Base-by-base conservation (phyloP, 306 rosid species). In the Cercis canadensis region DNA sequence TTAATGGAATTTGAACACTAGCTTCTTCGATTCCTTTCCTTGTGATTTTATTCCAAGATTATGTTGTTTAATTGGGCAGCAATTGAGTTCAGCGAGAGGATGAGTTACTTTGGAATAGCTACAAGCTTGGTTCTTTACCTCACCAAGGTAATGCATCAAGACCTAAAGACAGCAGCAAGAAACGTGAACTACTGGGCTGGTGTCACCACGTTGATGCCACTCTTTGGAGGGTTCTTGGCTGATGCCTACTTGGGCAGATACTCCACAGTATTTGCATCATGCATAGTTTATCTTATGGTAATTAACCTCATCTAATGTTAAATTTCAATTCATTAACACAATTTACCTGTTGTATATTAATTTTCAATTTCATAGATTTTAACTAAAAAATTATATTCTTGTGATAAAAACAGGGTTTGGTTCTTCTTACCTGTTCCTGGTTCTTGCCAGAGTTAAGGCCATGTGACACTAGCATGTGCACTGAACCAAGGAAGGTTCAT, bases 181-280 rank as follows among this genome's bases (percentile, higher is more conserved):
- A 90, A 82, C 74, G 98, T 94, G 53, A 94, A 94, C 63, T 80
- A 87, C 17, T 94, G 98, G 98, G 12, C 92, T 11, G 96, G 97
- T 45, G 96, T 89, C 47, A 94, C 98, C 51, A 94, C 98, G 15
- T 56, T 94, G 74, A 76, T 89, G 90, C 95, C 98, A 8, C 77
- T 94, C 4, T 32, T 89, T 31, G 98, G 98, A 21, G 98, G 98
- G 16, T 90, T 94, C 82, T 58, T 94, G 13, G 98, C 98, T 10
- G 98, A 94, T 80, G 87, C 97, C 57, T 94, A 87, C 76, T 43
- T 89, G 73, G 98, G 98, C 15, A 92, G 97, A 70, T 90, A 81
- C 85, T 67, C 80, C 59, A 84, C 98, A 5, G 96, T 94, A 5
- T 41, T 90, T 5, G 70, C 78, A 50, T 85, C 98, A 3, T 52